phyloP scores from a whole-genome alignment of 2,329 filamentous ascomycete species.

The Neofusicoccum kwambonambiense region DNA sequence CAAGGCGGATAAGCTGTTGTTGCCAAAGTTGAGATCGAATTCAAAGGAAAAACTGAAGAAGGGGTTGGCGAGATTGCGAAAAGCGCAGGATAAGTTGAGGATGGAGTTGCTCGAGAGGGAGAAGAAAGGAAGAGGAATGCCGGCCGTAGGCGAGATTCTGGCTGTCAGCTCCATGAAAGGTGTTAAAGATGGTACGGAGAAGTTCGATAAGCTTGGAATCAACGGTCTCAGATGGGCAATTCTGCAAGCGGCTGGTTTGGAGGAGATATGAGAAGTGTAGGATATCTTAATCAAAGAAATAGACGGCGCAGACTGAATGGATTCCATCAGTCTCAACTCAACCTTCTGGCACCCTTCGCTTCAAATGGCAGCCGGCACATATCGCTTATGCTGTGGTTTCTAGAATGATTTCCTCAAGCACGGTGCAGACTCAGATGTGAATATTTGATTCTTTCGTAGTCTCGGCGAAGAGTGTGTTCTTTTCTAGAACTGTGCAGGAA shows the following conservation, averaged over 20 bases:
- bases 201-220: slow-evolving; percentile 52
- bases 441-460: too few species aligned
- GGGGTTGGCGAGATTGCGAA: slow-evolving; percentile 19
- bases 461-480: too few species aligned
- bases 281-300: background rate
- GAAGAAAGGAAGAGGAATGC: slow-evolving; percentile 25
- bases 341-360: too few species aligned
- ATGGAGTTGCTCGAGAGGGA: slow-evolving; percentile 25
- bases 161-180: slow-evolving; percentile 55
- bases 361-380: too few species aligned
- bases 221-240: slow-evolving; percentile 64
- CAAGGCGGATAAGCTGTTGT: slow-evolving; percentile 61
- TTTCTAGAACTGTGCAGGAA: too few species aligned
- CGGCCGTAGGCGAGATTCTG: slow-evolving; percentile 59
- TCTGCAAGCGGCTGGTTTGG: slow-evolving; percentile 60
- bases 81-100: background rate
- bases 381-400: too few species aligned
- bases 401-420: too few species aligned
- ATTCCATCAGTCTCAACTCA: too few species aligned
- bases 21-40: slow-evolving; percentile 26
- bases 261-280: slow-evolving; percentile 26
- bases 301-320: too few species aligned
- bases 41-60: slow-evolving; percentile 27
- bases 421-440: too few species aligned
- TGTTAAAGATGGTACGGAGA: slow-evolving; percentile 42